Conservation (phyloP, 345 rosid species). For the Nasturtium officinale region DNA sequence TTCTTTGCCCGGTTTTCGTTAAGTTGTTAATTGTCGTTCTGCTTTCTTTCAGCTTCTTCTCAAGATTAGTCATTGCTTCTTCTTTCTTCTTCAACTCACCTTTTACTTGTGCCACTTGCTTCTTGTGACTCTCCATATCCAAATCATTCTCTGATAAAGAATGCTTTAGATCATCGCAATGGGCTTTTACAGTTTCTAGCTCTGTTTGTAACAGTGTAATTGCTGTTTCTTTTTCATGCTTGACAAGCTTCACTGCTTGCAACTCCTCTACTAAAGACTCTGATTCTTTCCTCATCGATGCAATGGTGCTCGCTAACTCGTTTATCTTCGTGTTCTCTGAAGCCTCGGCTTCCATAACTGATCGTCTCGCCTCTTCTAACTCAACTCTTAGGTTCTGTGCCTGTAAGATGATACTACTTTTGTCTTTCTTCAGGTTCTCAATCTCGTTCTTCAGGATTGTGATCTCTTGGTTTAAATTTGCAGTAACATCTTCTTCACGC, state of each 20-base stretch:
- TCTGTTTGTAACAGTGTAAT: slow-evolving; percentile 51
- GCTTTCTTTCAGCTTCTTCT: slow-evolving; percentile 66
- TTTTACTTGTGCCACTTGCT: slow-evolving; percentile 58
- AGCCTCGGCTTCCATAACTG: slow-evolving; percentile 49
- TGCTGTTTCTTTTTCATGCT: slow-evolving; percentile 53
- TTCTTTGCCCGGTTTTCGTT: slow-evolving; percentile 41
- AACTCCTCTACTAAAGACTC: slow-evolving; percentile 52
- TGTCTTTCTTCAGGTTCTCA: slow-evolving; percentile 46
- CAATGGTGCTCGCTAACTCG: slow-evolving; percentile 46
- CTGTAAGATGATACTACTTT: slow-evolving; percentile 40
- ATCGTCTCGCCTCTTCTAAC: slow-evolving; percentile 49
- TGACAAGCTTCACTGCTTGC: slow-evolving; percentile 45
- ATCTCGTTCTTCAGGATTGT: slow-evolving; percentile 49
- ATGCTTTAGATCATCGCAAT: slow-evolving; percentile 53
- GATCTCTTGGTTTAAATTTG: slow-evolving; percentile 48
- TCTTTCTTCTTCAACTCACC: slow-evolving; percentile 72
- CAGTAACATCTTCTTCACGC: slow-evolving; percentile 53
- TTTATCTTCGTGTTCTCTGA: slow-evolving; percentile 47
- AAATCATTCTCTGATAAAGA: slow-evolving; percentile 52
- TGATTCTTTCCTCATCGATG: slow-evolving; percentile 54
- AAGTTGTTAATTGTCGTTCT: slow-evolving; percentile 48
- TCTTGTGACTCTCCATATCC: slow-evolving; percentile 69
- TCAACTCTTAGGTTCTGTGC: slow-evolving; percentile 52
- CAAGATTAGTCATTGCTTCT: slow-evolving; percentile 47
- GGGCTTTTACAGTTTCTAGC: slow-evolving; percentile 47